phyloP scores from a whole-genome alignment of 345 rosid species.

The Bretschneidera sinensis region DNA sequence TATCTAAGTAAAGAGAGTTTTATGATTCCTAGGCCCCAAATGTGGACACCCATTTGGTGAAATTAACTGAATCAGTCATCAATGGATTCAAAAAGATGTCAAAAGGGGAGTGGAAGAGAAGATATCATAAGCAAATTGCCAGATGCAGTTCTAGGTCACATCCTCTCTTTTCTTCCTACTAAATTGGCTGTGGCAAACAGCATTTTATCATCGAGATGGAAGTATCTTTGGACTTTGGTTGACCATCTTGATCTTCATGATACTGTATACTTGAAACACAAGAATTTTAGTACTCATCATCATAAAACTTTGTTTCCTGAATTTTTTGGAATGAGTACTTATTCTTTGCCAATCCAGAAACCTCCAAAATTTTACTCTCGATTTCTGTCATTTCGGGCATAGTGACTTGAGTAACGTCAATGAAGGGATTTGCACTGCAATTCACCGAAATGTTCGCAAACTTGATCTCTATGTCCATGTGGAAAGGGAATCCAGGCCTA shows the following conservation, averaged over 20 bases:
- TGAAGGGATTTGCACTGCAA: not conserved
- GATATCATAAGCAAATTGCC: slow-evolving; percentile 8
- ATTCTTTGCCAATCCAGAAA: not conserved
- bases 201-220: slow-evolving; percentile 10
- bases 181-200: not conserved
- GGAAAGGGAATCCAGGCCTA: not conserved
- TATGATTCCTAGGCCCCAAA: no score
- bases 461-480: not conserved
- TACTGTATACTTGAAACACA: not conserved
- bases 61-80: no score
- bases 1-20: no score
- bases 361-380: not conserved
- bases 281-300: not conserved
- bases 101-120: not conserved
- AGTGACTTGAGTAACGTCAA: not conserved
- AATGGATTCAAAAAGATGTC: no score
- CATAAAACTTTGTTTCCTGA: not conserved
- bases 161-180: slow-evolving; percentile 7
- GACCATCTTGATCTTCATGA: not conserved
- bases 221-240: slow-evolving; percentile 2
- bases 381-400: no score
- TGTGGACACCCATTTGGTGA: no score
- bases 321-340: not conserved
- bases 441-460: not conserved
- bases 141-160: slow-evolving; percentile 10